Conservation (phyloP, 805 yeast species). For the Teunomyces kruisii region DNA sequence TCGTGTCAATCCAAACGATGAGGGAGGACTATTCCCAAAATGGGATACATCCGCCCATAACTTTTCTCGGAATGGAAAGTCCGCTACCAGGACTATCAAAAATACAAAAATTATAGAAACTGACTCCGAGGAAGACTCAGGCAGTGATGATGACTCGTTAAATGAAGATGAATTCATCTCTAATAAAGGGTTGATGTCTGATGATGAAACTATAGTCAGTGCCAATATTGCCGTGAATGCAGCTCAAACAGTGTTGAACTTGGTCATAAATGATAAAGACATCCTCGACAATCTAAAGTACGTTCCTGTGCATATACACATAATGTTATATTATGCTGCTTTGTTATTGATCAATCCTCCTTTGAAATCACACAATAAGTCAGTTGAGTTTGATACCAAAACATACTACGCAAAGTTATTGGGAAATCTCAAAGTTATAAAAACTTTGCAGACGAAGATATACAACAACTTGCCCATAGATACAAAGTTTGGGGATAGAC, state of each 20-base stretch:
- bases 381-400: constrained; percentile 22
- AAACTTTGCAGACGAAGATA: constrained; percentile 43
- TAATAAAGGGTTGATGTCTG: constrained; percentile 30
- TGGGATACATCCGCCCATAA: constrained; percentile 19
- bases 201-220: constrained; percentile 34
- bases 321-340: constrained; percentile 70
- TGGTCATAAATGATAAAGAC: constrained; percentile 60
- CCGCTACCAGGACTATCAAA: constrained; percentile 9
- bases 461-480: constrained; percentile 52
- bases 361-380: constrained; percentile 21
- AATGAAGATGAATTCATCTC: constrained; percentile 33
- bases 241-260: constrained; percentile 59
- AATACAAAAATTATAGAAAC: constrained; percentile 3
- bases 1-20: constrained; percentile 29
- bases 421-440: constrained; percentile 42
- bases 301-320: constrained; percentile 71
- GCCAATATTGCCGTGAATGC: constrained; percentile 58
- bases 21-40: constrained; percentile 28
- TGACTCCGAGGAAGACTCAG: constrained; percentile 13
- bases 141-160: constrained; percentile 13
- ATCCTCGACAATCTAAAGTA: constrained; percentile 55
- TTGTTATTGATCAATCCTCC: constrained; percentile 54
- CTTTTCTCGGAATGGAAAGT: background rate
- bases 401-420: constrained; percentile 28
- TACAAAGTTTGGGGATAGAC: constrained; percentile 45